Evolutionary conservation across 2,329 filamentous ascomycete species (phyloP).

Genomic region (Drechslerella coelobrocha): DNA sequence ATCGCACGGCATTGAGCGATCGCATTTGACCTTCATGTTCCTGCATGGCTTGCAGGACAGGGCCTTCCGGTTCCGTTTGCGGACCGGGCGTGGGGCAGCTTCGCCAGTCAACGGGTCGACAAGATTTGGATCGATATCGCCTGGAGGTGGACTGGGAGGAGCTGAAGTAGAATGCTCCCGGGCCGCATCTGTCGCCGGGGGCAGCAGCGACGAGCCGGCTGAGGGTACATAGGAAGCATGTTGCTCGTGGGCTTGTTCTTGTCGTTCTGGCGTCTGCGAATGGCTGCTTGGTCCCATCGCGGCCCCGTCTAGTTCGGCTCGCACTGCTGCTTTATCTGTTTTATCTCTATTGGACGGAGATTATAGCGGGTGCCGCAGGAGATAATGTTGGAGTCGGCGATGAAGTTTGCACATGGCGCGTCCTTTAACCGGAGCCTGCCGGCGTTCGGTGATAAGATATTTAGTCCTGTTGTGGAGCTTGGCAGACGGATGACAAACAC

Average conservation of each 20-base stretch:
- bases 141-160: constrained; percentile 24
- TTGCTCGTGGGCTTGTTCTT: not conserved
- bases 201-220: not conserved
- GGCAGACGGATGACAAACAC: not conserved
- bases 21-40: constrained; percentile 50
- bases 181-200: not conserved
- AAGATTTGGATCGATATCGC: constrained; percentile 39
- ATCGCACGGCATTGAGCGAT: constrained; percentile 44
- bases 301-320: not conserved
- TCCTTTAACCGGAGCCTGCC: not conserved
- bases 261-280: not conserved
- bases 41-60: constrained; percentile 44
- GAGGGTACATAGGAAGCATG: not conserved
- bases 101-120: constrained; percentile 12
- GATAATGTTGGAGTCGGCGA: constrained; percentile 6
- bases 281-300: constrained; percentile 2
- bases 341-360: constrained; percentile 2
- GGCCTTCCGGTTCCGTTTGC: constrained; percentile 44
- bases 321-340: too few species aligned
- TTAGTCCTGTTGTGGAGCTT: not conserved
- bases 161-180: constrained; percentile 7
- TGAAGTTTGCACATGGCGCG: constrained; percentile 3
- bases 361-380: not conserved
- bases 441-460: not conserved
- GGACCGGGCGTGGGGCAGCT: constrained; percentile 27